Percentiles rank a stretch among this genome's conserved stretches.
phyloP scores from a whole-genome alignment of 2,329 filamentous ascomycete species.

The Dryadomyces sulphureus region DNA sequence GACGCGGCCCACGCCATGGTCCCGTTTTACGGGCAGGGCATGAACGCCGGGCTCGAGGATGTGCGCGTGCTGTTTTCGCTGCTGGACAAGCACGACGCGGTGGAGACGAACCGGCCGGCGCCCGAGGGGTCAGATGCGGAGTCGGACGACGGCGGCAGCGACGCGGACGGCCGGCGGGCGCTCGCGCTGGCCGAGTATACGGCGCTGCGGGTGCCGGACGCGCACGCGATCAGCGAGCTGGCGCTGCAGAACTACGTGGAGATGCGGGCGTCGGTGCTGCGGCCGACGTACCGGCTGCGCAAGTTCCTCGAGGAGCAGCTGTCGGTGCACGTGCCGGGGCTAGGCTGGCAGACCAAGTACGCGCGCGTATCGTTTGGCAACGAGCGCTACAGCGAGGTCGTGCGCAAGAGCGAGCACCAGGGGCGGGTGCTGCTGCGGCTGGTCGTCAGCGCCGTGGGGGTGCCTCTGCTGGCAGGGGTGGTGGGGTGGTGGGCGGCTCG shows the following conservation, averaged over 20 bases:
- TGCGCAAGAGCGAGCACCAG: constrained; percentile 54
- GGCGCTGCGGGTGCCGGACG: constrained; percentile 56
- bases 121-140: constrained; percentile 15
- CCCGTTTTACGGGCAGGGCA: constrained; percentile 94
- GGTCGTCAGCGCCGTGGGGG: constrained; percentile 19
- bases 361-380: constrained; percentile 87
- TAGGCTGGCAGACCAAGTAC: constrained; percentile 90
- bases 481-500: constrained; percentile 8
- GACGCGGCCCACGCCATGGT: constrained; percentile 97
- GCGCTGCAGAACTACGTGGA: constrained; percentile 85
- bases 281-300: constrained; percentile 59
- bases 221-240: constrained; percentile 82
- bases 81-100: constrained; percentile 51
- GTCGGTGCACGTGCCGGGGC: constrained; percentile 55
- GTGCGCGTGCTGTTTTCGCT: constrained; percentile 75
- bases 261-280: constrained; percentile 79
- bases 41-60: constrained; percentile 94
- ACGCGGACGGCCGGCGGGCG: constrained; percentile 43
- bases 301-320: constrained; percentile 80
- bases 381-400: constrained; percentile 74
- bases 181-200: constrained; percentile 68
- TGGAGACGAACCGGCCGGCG: constrained; percentile 10
- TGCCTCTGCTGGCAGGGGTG: constrained; percentile 12
- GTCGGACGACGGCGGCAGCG: constrained; percentile 19
- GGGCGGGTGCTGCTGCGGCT: constrained; percentile 40